These are phyloP conservation scores for Globisporangium paddicum DNA, from an alignment of 352 stramenopile genomes.

Conservation along the genomic window DNA sequence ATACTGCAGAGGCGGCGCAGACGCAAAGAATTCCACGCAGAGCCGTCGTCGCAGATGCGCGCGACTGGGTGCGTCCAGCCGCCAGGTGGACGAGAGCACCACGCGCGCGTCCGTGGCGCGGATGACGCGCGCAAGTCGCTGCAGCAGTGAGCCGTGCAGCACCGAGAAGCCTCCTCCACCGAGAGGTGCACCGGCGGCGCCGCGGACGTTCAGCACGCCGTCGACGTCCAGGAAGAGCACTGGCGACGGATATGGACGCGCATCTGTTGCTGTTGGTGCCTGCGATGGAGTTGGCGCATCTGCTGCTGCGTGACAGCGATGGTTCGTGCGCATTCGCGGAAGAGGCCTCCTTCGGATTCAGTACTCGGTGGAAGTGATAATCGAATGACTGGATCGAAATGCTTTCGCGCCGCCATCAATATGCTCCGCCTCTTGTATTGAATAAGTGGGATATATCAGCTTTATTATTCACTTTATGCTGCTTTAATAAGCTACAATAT, in stretches of 20 bases:
- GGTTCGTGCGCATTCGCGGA: neutral
- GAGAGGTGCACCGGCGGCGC: neutral
- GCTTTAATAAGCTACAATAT: too few species aligned
- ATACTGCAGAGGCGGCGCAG: neutral
- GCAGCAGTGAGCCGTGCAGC: constrained; percentile 1
- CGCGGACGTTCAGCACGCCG: neutral
- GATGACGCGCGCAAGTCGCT: neutral
- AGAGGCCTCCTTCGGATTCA: neutral
- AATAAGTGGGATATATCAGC: too few species aligned
- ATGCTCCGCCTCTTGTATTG: too few species aligned
- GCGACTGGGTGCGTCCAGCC: constrained; percentile 1
- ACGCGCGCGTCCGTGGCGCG: neutral
- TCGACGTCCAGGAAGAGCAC: constrained; percentile 5
- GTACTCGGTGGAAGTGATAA: neutral
- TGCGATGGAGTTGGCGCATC: too few species aligned
- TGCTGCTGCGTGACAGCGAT: neutral
- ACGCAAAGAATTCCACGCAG: constrained; percentile 1
- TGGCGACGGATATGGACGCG: neutral
- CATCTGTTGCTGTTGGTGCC: neutral
- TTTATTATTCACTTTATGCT: too few species aligned
- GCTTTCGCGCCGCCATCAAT: too few species aligned
- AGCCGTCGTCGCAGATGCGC: neutral
- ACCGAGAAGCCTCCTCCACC: neutral
- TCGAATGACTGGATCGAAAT: neutral
- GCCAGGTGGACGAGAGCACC: constrained; percentile 1